Evolutionary conservation across 2,329 filamentous ascomycete genomes (phyloP).

Genomic region (Fusarium goolgardi): DNA sequence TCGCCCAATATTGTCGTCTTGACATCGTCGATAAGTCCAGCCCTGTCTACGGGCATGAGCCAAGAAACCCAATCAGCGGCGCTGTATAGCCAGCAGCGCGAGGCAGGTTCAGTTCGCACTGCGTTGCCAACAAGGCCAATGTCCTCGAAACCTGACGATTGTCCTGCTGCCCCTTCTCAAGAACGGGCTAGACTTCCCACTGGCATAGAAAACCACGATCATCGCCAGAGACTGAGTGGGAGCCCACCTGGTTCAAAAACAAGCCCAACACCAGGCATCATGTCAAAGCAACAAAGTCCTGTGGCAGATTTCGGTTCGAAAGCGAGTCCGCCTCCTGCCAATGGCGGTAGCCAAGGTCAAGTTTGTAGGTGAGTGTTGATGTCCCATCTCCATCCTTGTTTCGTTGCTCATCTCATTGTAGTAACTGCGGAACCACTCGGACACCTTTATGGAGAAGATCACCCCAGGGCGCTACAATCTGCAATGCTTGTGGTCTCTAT

Average conservation of each 20-base stretch:
- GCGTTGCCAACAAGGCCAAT: conserved; percentile 55
- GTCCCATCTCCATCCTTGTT: background rate
- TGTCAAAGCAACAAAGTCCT: conserved; percentile 49
- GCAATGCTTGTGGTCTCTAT: conserved; percentile 97
- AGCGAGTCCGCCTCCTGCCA: conserved; percentile 34
- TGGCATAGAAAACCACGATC: conserved; percentile 40
- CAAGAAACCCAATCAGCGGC: conserved; percentile 45
- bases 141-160: conserved; percentile 49
- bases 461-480: conserved; percentile 92
- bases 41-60: conserved; percentile 48
- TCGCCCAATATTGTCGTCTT: conserved; percentile 11
- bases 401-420: conserved; percentile 53
- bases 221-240: conserved; percentile 41
- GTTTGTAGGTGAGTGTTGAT: conserved; percentile 72
- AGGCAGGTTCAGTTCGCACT: conserved; percentile 50
- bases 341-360: conserved; percentile 58
- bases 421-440: conserved; percentile 93
- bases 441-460: conserved; percentile 96
- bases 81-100: conserved; percentile 48
- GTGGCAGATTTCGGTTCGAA: conserved; percentile 42
- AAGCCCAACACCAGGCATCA: conserved; percentile 43
- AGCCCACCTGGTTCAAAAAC: conserved; percentile 46
- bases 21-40: conserved; percentile 9
- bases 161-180: conserved; percentile 27
- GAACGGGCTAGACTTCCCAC: conserved; percentile 42